These are phyloP conservation scores for Xenosphaeropsis pyriputrescens DNA, from an alignment of 2,329 filamentous ascomycete species.

Conservation along the genomic window DNA sequence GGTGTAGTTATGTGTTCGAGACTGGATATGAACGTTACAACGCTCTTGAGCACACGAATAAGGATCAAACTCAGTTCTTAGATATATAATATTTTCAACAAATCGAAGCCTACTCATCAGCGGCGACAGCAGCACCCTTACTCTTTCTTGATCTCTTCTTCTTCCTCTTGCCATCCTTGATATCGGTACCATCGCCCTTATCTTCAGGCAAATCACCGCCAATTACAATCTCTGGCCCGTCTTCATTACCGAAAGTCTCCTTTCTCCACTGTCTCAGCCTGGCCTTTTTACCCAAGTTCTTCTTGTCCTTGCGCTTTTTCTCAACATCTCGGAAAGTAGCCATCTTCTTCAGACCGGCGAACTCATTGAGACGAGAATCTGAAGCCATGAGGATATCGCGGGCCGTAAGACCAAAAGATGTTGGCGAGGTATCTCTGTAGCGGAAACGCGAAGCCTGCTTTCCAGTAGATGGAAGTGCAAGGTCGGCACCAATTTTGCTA, in stretches of 20 bases:
- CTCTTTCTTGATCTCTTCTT: constrained; percentile 34
- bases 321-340: constrained; percentile 76
- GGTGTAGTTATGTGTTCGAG: too few relatives aligned
- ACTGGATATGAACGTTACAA: too few relatives aligned
- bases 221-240: constrained; percentile 19
- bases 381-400: constrained; percentile 83
- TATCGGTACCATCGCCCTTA: constrained; percentile 15
- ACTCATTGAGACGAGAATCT: constrained; percentile 77
- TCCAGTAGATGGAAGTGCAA: constrained; percentile 39
- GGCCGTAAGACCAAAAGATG: constrained; percentile 76
- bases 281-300: constrained; percentile 84
- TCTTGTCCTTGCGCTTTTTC: constrained; percentile 82
- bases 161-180: constrained; percentile 23
- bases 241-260: constrained; percentile 42
- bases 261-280: constrained; percentile 73
- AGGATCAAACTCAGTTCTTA: too few relatives aligned
- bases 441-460: constrained; percentile 54
- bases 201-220: constrained; percentile 8
- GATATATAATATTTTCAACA: too few relatives aligned
- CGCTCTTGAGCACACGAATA: too few relatives aligned
- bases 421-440: constrained; percentile 88
- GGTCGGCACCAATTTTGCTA: constrained; percentile 60
- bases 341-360: constrained; percentile 87
- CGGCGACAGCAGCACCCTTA: constrained; percentile 6
- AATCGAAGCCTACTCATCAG: neutral